Evolutionary conservation across 106 monocot genomes (phyloP), one percentile per base, ranked within the genome.

Genomic region (Dendrobium huoshanense): DNA sequence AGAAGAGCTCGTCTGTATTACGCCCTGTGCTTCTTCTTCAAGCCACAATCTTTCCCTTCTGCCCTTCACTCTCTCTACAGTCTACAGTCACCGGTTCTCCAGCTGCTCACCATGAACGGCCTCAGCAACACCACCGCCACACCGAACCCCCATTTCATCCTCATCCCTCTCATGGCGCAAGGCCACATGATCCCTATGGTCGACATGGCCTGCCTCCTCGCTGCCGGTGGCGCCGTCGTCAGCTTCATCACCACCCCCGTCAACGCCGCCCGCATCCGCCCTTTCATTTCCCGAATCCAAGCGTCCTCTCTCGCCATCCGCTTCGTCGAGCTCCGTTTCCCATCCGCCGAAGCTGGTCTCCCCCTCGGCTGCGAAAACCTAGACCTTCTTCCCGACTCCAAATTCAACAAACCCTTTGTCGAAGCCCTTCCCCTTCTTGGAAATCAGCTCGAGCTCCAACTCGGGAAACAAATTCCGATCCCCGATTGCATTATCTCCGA

Each of bases 131-230:
- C 10, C 70, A 33, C 29, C 37, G 3, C 29, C 33, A 16, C 31
- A 6, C 1, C 70, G 4, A 72, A 41, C 11, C 55, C 58, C 13
- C 81, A 81, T 49, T 55, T 74, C 9, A 20, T 81, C 40, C 72
- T 81, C 24, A 70, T 81, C 41, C 81, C 81, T 3, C 33, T 74
- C 33, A 55, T 81, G 48, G 55, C 81, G 17, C 81, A 73, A 29
- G 81, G 81, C 56, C 81, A 81, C 56, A 75, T 81, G 75, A 81
- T 81, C 73, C 81, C 81, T 40, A 75, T 75, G 74, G 75, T 58
- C 31, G 81, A 81, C 51, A 55, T 81, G 55, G 81, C 81, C 22
- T 41, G 72, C 55, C 49, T 81, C 49, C 49, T 81, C 54, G 81
- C 75, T 1, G 73, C 6, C 73, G 55, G 37, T 41, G 81, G 81